phyloP scores from a whole-genome alignment of 2,329 filamentous ascomycete genomes.

The Neoscytalidium dimidiatum region DNA sequence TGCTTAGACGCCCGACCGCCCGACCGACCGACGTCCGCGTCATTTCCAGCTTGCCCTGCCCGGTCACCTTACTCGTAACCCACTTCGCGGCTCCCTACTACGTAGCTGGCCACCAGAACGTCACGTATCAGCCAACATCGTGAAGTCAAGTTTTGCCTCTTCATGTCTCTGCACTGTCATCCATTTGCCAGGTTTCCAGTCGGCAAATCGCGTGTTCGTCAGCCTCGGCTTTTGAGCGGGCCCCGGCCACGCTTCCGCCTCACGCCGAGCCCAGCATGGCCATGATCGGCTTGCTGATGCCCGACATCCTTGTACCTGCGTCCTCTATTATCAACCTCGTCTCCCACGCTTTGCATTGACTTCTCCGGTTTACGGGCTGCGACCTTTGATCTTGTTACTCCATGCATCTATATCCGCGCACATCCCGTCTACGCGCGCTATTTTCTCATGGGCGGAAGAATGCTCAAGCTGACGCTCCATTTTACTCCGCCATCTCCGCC shows the following conservation, averaged over 20 bases:
- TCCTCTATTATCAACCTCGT: slow-evolving; percentile 2
- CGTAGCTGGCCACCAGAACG: neutral
- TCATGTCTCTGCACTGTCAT: neutral
- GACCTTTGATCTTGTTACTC: neutral
- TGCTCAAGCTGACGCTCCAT: neutral
- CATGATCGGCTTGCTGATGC: neutral
- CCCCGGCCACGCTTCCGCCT: neutral
- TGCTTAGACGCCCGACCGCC: neutral
- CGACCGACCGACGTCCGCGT: neutral
- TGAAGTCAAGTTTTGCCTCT: neutral
- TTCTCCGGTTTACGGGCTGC: slow-evolving; percentile 1
- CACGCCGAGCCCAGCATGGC: neutral
- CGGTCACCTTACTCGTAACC: neutral
- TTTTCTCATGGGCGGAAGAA: neutral
- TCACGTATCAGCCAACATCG: neutral
- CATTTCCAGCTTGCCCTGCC: neutral
- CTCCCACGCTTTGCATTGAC: neutral
- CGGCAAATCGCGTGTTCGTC: neutral
- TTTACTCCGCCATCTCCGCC: slow-evolving; percentile 5
- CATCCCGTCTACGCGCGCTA: neutral
- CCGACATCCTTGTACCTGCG: neutral
- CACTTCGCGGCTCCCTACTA: too few relatives aligned
- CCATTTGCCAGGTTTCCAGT: neutral
- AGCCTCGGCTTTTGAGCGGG: slow-evolving; percentile 1
- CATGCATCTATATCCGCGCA: neutral